Evolutionary conservation across 2,329 filamentous ascomycete species (phyloP).

Genomic region (Penicillium capsulatum): DNA sequence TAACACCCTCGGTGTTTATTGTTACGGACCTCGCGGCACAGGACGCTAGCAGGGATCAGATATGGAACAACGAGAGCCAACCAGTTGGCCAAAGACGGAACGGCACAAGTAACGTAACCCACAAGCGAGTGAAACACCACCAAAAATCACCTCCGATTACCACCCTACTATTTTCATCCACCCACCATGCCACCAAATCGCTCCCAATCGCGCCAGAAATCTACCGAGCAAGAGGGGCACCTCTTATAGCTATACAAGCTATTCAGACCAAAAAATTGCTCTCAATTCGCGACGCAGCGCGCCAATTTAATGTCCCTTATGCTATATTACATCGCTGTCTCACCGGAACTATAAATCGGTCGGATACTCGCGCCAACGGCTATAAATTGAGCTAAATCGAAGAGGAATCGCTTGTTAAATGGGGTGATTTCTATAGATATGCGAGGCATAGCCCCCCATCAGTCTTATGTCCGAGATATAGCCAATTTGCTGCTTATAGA

Average conservation of each 20-base stretch:
- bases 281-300: background rate
- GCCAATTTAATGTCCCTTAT: background rate
- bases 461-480: background rate
- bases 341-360: no score
- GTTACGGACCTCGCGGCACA: no score
- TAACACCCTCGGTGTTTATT: no score
- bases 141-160: background rate
- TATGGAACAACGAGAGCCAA: no score
- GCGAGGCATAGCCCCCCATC: background rate
- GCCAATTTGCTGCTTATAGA: constrained; percentile 1
- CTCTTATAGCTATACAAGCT: constrained; percentile 1
- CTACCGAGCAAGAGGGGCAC: background rate
- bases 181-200: constrained; percentile 1
- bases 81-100: no score
- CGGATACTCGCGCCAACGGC: no score
- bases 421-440: background rate
- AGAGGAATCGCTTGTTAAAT: background rate
- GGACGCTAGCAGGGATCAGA: no score
- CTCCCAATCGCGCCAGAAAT: background rate
- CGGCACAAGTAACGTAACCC: no score
- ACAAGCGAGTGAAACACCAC: no score
- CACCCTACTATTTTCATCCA: background rate
- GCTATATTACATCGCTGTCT: no score
- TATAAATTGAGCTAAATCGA: constrained; percentile 1
- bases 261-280: background rate